Percentiles rank a stretch among this genome's conserved stretches.
phyloP scores from a whole-genome alignment of 495 filamentous ascomycete genomes.

The Tuber magnatum region DNA sequence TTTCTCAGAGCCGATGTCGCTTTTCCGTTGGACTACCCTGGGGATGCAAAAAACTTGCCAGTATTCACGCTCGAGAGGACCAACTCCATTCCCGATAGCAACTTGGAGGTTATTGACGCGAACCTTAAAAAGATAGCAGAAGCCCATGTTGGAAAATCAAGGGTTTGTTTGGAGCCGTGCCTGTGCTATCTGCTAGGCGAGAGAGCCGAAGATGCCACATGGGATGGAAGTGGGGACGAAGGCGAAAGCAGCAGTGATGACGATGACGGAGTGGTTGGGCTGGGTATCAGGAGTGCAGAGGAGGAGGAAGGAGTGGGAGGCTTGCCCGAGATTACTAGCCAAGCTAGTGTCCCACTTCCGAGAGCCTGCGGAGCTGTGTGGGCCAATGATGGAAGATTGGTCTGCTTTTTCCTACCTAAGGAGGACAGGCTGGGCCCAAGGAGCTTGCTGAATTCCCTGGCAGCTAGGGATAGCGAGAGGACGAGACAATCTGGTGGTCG shows the following conservation, averaged over 20 bases:
- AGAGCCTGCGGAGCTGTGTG: constrained; percentile 69
- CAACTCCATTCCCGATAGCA: constrained; percentile 64
- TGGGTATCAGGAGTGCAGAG: constrained; percentile 30
- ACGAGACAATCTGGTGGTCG: constrained; percentile 50
- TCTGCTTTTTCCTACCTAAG: constrained; percentile 82
- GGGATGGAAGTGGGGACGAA: constrained; percentile 55
- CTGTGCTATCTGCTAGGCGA: constrained; percentile 81
- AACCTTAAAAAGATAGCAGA: constrained; percentile 66
- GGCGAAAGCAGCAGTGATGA: constrained; percentile 71
- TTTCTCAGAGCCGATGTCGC: constrained; percentile 73
- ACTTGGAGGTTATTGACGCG: constrained; percentile 54
- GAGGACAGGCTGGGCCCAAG: constrained; percentile 47
- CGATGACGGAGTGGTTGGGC: constrained; percentile 60
- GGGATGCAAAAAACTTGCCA: constrained; percentile 51
- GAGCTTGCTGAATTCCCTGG: constrained; percentile 53
- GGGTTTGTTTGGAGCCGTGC: constrained; percentile 74
- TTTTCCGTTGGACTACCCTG: constrained; percentile 73
- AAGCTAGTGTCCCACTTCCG: constrained; percentile 69
- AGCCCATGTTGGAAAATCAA: constrained; percentile 58
- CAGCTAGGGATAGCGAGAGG: constrained; percentile 56
- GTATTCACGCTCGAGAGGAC: constrained; percentile 69
- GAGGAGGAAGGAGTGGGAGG: constrained; percentile 45
- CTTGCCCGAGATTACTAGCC: constrained; percentile 55
- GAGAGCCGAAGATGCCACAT: constrained; percentile 40
- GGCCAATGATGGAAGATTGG: constrained; percentile 66